phyloP scores from a whole-genome alignment of 2,329 filamentous ascomycete genomes.

The Albifimbria verrucaria region DNA sequence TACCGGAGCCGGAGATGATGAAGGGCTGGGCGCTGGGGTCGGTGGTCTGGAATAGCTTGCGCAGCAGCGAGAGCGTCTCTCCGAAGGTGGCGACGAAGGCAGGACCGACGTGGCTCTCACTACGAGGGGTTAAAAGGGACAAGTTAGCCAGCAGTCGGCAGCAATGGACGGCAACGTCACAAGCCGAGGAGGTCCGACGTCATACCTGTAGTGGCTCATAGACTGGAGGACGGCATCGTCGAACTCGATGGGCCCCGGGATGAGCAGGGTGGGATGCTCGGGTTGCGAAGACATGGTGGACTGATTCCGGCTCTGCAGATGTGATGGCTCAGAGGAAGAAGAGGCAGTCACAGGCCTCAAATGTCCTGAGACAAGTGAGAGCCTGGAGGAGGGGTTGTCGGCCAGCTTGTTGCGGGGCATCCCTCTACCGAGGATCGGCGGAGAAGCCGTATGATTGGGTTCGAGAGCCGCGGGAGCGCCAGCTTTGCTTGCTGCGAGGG shows the following conservation, averaged over 20 bases:
- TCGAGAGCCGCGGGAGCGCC: slow-evolving; percentile 13
- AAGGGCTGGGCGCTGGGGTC: slow-evolving; percentile 83
- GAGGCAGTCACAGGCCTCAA: slow-evolving; percentile 15
- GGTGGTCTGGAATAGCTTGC: slow-evolving; percentile 91
- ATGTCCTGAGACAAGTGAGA: slow-evolving; percentile 24
- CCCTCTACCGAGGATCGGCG: slow-evolving; percentile 24
- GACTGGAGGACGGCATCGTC: slow-evolving; percentile 94
- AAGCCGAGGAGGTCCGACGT: slow-evolving; percentile 6
- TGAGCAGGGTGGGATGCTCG: slow-evolving; percentile 73
- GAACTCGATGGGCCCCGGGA: slow-evolving; percentile 96
- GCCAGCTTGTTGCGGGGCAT: slow-evolving; percentile 24
- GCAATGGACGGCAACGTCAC: neutral
- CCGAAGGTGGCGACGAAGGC: slow-evolving; percentile 89
- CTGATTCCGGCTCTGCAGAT: slow-evolving; percentile 6
- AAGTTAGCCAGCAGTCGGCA: neutral
- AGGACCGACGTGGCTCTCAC: slow-evolving; percentile 89
- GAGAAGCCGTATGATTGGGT: slow-evolving; percentile 8
- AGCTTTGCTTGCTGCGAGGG: slow-evolving; percentile 11
- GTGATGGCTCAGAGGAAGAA: slow-evolving; percentile 2
- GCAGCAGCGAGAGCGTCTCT: slow-evolving; percentile 81
- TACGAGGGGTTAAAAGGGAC: slow-evolving; percentile 30
- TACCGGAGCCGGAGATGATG: slow-evolving; percentile 90
- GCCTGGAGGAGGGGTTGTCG: slow-evolving; percentile 27
- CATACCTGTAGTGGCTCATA: slow-evolving; percentile 90
- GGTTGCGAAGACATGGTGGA: slow-evolving; percentile 60